Evolutionary conservation across 495 filamentous ascomycete species (phyloP).

Genomic region (Penicillium arizonense): DNA sequence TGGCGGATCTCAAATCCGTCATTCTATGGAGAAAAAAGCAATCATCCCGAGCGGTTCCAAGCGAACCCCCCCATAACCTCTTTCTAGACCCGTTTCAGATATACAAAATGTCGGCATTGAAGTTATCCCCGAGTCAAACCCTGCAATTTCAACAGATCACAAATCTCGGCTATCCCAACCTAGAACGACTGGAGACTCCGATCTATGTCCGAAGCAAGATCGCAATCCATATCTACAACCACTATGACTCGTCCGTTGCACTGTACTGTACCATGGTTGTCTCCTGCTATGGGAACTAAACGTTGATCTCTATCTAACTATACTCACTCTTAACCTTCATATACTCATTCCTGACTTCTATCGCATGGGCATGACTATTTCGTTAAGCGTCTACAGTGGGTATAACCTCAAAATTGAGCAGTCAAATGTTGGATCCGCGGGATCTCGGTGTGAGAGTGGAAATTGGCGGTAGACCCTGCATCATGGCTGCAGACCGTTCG

Average conservation of each 20-base stretch:
- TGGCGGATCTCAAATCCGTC: too few relatives aligned
- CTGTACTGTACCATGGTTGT: background rate
- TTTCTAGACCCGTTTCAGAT: background rate
- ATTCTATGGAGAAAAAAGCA: too few relatives aligned
- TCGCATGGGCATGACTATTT: constrained; percentile 5
- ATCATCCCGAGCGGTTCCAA: too few relatives aligned
- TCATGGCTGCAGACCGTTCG: background rate
- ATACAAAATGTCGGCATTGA: background rate
- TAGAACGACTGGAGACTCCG: too few relatives aligned
- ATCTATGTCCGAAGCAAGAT: background rate
- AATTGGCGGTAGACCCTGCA: background rate
- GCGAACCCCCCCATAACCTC: too few relatives aligned
- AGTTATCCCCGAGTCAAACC: background rate
- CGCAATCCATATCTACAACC: background rate
- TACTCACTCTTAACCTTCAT: background rate
- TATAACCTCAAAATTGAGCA: constrained; percentile 7
- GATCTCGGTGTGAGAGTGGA: background rate
- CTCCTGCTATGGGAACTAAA: background rate
- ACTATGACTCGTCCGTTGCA: background rate
- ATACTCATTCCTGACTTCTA: background rate
- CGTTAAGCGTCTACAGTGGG: constrained; percentile 5
- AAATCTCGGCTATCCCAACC: background rate
- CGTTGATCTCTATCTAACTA: constrained; percentile 8
- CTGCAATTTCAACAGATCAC: background rate
- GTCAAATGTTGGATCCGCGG: constrained; percentile 2